A percentile compares a stretch with the other conserved stretches of the same genome.
Evolutionary conservation across 805 yeast species (phyloP).

Genomic region (Nakazawaea wickerhamii): DNA sequence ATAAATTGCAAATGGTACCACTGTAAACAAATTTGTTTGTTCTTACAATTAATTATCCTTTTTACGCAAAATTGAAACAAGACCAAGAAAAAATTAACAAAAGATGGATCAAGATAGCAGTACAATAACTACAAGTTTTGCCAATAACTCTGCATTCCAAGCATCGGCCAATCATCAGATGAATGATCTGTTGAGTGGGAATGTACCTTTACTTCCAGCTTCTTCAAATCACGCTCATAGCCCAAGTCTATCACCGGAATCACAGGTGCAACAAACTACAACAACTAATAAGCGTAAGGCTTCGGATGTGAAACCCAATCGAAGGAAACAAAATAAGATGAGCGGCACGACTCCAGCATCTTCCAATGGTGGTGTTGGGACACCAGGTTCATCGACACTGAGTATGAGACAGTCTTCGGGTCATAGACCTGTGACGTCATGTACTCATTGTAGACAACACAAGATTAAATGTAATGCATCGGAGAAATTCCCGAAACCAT

Average conservation of each 20-base stretch:
- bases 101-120: not conserved
- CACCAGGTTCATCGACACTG: not conserved
- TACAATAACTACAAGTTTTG: not conserved
- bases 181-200: not conserved
- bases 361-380: not conserved
- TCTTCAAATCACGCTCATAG: not conserved
- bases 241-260: not conserved
- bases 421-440: conserved; percentile 86
- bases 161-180: not conserved
- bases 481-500: conserved; percentile 74
- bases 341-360: too few species aligned
- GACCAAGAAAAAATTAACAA: not conserved
- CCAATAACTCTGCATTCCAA: not conserved
- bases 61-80: too few species aligned
- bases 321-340: conserved; percentile 3
- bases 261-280: not conserved
- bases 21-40: not conserved
- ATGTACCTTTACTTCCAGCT: not conserved
- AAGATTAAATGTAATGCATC: conserved; percentile 91
- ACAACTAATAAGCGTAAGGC: not conserved
- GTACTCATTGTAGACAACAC: conserved; percentile 93
- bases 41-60: not conserved
- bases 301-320: not conserved
- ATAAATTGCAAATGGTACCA: not conserved
- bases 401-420: conserved; percentile 35